phyloP scores from a whole-genome alignment of 139 green algal genomes.

The Closterium sp. region DNA sequence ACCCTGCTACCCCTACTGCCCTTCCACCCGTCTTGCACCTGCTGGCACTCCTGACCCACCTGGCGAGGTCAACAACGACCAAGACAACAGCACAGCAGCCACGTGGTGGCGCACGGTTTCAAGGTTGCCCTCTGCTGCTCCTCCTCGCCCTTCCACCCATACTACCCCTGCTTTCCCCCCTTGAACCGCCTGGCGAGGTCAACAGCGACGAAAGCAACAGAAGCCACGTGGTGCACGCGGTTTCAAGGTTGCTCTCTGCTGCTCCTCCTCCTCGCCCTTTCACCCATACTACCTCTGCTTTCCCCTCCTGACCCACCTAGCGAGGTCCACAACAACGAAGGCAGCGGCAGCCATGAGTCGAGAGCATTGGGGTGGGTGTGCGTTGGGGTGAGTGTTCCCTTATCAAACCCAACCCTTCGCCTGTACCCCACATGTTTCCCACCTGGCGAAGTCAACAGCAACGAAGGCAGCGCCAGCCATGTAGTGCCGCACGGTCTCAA shows the following conservation, averaged over 20 bases:
- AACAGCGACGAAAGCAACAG: slow-evolving; percentile 23
- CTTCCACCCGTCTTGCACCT: too few species aligned
- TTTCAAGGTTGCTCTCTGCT: not conserved
- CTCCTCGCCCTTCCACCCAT: too few species aligned
- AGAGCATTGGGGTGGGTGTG: too few species aligned
- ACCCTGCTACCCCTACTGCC: not conserved
- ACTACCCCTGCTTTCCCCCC: too few species aligned
- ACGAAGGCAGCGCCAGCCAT: slow-evolving; percentile 6
- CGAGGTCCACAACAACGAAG: slow-evolving; percentile 36
- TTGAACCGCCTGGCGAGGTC: too few species aligned
- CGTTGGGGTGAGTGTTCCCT: too few species aligned
- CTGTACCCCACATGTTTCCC: too few species aligned
- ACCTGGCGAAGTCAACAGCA: slow-evolving; percentile 27
- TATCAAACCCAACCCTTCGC: not conserved
- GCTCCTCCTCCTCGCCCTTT: not conserved
- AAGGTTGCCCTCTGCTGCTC: too few species aligned
- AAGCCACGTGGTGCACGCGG: too few species aligned
- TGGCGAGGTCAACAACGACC: slow-evolving; percentile 24
- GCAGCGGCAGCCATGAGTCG: not conserved
- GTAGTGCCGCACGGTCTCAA: not conserved
- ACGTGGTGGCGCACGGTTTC: not conserved
- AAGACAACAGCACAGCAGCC: not conserved
- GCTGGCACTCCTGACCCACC: not conserved
- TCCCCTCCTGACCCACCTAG: not conserved
- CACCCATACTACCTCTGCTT: too few species aligned